Conservation (phyloP, 1,284 basidiomycete species). For the Apiotrichum siamense region DNA sequence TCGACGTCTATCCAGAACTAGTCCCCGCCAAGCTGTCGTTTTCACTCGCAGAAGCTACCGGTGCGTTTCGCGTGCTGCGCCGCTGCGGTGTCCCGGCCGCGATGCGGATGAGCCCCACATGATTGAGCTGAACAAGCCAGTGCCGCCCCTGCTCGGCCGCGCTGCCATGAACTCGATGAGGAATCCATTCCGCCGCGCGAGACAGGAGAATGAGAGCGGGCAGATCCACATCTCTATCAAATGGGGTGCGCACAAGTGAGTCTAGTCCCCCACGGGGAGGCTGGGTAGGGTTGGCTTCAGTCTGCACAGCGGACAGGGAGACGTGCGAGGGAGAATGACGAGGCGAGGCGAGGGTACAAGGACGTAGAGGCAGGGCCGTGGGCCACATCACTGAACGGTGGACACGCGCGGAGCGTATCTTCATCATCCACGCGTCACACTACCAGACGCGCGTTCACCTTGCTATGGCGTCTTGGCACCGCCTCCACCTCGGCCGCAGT, state of each 20-base stretch:
- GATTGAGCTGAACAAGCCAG: too few species aligned
- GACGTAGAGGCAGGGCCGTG: not conserved
- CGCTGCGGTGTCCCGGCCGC: slow-evolving; percentile 7
- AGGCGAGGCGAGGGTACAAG: not conserved
- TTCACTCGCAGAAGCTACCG: slow-evolving; percentile 2
- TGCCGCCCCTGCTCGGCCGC: slow-evolving; percentile 10
- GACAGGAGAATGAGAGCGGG: slow-evolving; percentile 35
- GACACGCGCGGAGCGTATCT: too few species aligned
- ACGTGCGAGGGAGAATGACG: not conserved
- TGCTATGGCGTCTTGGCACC: too few species aligned
- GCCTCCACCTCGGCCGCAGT: too few species aligned
- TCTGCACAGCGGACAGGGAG: not conserved
- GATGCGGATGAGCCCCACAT: slow-evolving; percentile 34
- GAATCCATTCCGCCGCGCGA: slow-evolving; percentile 43
- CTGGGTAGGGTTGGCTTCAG: too few species aligned
- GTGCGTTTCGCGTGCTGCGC: slow-evolving; percentile 6
- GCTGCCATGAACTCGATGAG: slow-evolving; percentile 27
- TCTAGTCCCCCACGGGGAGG: too few species aligned
- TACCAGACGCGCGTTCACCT: too few species aligned
- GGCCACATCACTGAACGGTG: not conserved
- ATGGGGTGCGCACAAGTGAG: slow-evolving; percentile 43
- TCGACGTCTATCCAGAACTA: too few species aligned
- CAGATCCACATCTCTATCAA: slow-evolving; percentile 39
- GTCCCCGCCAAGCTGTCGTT: slow-evolving; percentile 5
- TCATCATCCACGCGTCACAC: not conserved